Percentiles rank a stretch among this genome's conserved stretches.
Conservation (phyloP, 2,329 filamentous ascomycete genomes). For the Chaetoscypha palmicola region DNA sequence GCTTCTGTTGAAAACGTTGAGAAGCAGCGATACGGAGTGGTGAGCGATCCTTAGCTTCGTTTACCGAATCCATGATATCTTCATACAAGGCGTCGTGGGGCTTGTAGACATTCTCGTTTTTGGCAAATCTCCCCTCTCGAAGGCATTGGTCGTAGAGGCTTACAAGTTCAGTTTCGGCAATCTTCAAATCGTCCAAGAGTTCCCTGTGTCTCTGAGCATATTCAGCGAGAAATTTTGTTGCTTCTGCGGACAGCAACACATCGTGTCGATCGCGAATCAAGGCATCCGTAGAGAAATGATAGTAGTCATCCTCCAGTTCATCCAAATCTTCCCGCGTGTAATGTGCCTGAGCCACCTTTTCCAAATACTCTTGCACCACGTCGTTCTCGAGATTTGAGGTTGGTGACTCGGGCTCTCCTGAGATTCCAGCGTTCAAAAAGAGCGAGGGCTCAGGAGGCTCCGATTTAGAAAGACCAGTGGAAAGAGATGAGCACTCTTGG, state of each 20-base stretch:
- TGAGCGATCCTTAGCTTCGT: constrained; percentile 18
- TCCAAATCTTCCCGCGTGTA: constrained; percentile 11
- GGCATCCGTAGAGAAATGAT: constrained; percentile 10
- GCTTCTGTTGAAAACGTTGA: not conserved
- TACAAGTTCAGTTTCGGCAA: constrained; percentile 15
- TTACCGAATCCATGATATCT: constrained; percentile 19
- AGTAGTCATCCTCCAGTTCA: constrained; percentile 9
- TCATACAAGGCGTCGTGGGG: constrained; percentile 18
- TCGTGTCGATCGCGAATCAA: constrained; percentile 14
- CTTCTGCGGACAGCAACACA: constrained; percentile 11
- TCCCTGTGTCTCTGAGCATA: constrained; percentile 15
- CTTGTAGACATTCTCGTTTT: constrained; percentile 18
- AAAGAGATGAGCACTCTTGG: constrained; percentile 7
- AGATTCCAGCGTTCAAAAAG: constrained; percentile 8
- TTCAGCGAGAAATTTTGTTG: constrained; percentile 13
- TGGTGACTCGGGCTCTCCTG: constrained; percentile 1
- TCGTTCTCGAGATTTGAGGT: constrained; percentile 6
- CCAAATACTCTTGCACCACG: constrained; percentile 9
- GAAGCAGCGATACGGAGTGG: constrained; percentile 15
- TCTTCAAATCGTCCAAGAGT: constrained; percentile 13
- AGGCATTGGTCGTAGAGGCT: constrained; percentile 18
- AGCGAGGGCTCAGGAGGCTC: constrained; percentile 13
- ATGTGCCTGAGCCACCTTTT: constrained; percentile 5
- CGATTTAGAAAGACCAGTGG: constrained; percentile 8
- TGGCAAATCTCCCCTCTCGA: constrained; percentile 14